phyloP scores from a whole-genome alignment of 2,329 filamentous ascomycete genomes.

The Arachnomyces sp. region DNA sequence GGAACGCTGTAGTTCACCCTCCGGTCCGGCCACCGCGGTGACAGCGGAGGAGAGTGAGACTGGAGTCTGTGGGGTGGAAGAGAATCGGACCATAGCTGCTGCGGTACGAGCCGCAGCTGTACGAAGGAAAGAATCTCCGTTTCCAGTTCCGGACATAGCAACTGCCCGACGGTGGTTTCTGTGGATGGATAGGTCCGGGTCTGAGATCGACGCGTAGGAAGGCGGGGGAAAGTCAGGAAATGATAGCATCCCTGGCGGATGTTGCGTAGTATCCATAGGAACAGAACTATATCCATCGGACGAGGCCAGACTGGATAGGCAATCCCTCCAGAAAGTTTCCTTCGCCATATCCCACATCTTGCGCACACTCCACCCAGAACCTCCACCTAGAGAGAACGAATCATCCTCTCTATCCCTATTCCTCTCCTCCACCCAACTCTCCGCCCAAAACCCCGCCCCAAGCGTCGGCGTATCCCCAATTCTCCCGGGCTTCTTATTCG shows the following conservation, averaged over 20 bases:
- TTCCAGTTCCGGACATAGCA: slow-evolving; percentile 72
- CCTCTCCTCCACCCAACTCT: slow-evolving; percentile 54
- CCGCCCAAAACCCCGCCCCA: slow-evolving; percentile 84
- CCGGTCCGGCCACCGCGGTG: slow-evolving; percentile 58
- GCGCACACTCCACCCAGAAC: too few species aligned
- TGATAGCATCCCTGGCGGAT: slow-evolving; percentile 1
- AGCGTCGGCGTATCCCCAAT: slow-evolving; percentile 80
- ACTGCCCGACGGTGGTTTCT: slow-evolving; percentile 30
- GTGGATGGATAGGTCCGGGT: slow-evolving; percentile 5
- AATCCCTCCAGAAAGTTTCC: neutral
- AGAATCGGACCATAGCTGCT: slow-evolving; percentile 64
- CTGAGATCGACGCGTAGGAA: neutral
- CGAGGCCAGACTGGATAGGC: neutral
- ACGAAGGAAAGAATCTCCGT: slow-evolving; percentile 80
- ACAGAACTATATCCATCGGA: slow-evolving; percentile 9
- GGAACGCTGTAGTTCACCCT: slow-evolving; percentile 65
- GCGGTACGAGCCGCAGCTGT: slow-evolving; percentile 63
- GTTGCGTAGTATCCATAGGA: slow-evolving; percentile 1
- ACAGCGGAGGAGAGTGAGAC: slow-evolving; percentile 51
- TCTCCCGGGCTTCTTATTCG: slow-evolving; percentile 78
- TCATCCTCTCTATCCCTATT: neutral
- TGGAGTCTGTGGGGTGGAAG: slow-evolving; percentile 25
- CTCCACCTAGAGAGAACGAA: too few species aligned
- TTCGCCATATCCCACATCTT: too few species aligned
- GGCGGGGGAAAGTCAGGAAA: neutral